Evolutionary conservation across 2,329 filamentous ascomycete species (phyloP).

Genomic region (Chaetomium globosum): DNA sequence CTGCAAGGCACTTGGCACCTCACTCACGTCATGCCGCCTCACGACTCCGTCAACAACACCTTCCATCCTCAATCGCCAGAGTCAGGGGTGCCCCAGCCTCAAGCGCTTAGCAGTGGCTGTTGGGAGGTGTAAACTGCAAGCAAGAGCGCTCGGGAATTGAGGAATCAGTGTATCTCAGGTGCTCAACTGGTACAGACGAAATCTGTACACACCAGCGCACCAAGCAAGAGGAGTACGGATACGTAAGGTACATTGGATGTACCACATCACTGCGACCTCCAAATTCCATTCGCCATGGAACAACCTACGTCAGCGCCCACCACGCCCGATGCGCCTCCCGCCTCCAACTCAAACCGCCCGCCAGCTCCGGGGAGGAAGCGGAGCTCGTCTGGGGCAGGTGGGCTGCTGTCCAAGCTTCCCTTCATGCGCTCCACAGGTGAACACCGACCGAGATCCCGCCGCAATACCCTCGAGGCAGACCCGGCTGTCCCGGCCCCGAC

Average conservation of each 20-base stretch:
- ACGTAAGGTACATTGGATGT: neutral
- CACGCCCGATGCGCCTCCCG: conserved; percentile 26
- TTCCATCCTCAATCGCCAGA: neutral
- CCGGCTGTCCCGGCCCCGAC: conserved; percentile 10
- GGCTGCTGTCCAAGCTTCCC: conserved; percentile 68
- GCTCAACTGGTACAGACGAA: too few species aligned
- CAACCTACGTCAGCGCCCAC: conserved; percentile 25
- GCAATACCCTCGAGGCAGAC: conserved; percentile 44
- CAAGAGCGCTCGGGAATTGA: conserved; percentile 1
- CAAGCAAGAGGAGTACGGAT: neutral
- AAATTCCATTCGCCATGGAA: conserved; percentile 23
- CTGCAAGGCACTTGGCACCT: conserved; percentile 1
- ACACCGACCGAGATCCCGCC: conserved; percentile 35
- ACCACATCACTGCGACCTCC: neutral
- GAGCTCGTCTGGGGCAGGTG: conserved; percentile 55
- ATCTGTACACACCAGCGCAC: too few species aligned
- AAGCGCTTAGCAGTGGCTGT: neutral
- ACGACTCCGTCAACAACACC: neutral
- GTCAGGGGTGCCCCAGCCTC: neutral
- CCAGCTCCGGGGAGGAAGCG: conserved; percentile 42
- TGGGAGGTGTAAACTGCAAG: neutral
- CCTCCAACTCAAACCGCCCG: conserved; percentile 26
- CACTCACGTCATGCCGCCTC: neutral
- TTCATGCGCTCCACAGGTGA: conserved; percentile 60
- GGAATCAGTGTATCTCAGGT: neutral